A percentile compares a stretch with the other conserved stretches of the same genome.
phyloP scores from a whole-genome alignment of 768 basidiomycete genomes.

The Rickenella mellea region DNA sequence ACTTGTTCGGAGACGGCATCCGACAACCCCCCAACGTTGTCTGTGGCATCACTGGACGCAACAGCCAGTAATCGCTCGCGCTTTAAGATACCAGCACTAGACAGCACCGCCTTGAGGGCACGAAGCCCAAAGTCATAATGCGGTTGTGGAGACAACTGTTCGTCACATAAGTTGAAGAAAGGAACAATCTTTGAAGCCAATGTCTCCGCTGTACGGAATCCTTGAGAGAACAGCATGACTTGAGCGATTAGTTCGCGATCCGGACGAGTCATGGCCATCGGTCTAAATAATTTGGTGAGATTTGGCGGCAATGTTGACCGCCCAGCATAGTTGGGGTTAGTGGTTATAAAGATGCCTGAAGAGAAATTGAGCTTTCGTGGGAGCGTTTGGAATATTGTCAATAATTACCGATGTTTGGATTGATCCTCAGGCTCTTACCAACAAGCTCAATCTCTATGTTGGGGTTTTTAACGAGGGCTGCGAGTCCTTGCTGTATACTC shows the following conservation, averaged over 20 bases:
- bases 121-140: constrained; percentile 99
- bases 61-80: constrained; percentile 66
- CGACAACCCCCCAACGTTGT: constrained; percentile 46
- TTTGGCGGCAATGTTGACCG: constrained; percentile 86
- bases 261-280: constrained; percentile 99
- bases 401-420: constrained; percentile 74
- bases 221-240: constrained; percentile 99
- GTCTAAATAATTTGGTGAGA: constrained; percentile 86
- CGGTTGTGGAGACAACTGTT: constrained; percentile 92
- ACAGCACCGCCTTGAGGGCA: constrained; percentile 91
- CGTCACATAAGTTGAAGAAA: constrained; percentile 97
- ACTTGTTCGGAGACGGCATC: constrained; percentile 83
- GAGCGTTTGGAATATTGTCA: neutral
- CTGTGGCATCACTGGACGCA: constrained; percentile 27
- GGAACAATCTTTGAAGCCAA: constrained; percentile 98
- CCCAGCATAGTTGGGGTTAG: constrained; percentile 97
- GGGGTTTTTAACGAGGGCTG: constrained; percentile 72
- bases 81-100: constrained; percentile 96
- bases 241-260: constrained; percentile 98
- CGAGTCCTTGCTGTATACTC: constrained; percentile 93
- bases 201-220: constrained; percentile 94
- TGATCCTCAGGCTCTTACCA: constrained; percentile 88
- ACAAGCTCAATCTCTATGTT: constrained; percentile 91
- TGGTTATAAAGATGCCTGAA: constrained; percentile 94
- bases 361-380: constrained; percentile 2